A percentile compares a stretch with the other conserved stretches of the same genome.
phyloP scores from a whole-genome alignment of 1,284 basidiomycete species.

The Inonotus obliquus region DNA sequence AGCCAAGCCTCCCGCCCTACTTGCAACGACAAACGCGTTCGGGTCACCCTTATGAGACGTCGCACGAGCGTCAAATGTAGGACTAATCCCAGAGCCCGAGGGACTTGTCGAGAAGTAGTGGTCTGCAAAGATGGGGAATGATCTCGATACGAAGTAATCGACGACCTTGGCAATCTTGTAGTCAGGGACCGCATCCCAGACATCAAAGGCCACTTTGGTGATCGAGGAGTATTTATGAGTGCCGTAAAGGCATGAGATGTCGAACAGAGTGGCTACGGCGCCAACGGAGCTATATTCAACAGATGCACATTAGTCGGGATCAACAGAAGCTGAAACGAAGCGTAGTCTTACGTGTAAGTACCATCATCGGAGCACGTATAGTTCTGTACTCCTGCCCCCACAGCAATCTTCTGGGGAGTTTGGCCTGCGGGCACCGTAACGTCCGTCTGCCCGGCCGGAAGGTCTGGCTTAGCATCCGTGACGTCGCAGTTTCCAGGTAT shows the following conservation, averaged over 20 bases:
- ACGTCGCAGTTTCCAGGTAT: conserved; percentile 19
- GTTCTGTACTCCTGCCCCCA: conserved; percentile 45
- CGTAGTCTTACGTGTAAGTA: conserved; percentile 32
- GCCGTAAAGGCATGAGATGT: conserved; percentile 49
- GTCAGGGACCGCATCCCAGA: conserved; percentile 32
- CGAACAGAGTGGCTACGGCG: conserved; percentile 55
- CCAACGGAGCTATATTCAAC: conserved; percentile 33
- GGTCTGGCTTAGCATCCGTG: conserved; percentile 20
- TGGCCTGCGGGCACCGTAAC: conserved; percentile 31
- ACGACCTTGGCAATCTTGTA: conserved; percentile 34
- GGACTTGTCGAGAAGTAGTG: conserved; percentile 54
- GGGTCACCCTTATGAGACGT: conserved; percentile 35
- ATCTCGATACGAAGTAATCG: conserved; percentile 25
- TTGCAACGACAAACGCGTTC: conserved; percentile 45
- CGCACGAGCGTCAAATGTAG: conserved; percentile 57
- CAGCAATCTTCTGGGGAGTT: conserved; percentile 37
- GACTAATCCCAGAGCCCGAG: conserved; percentile 40
- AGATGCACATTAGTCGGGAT: neutral
- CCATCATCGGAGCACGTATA: conserved; percentile 35
- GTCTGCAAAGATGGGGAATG: conserved; percentile 38
- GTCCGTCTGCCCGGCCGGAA: conserved; percentile 26
- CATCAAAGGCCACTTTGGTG: conserved; percentile 37
- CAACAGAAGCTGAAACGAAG: neutral
- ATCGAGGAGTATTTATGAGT: conserved; percentile 35
- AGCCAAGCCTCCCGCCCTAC: conserved; percentile 37